These are phyloP conservation scores for Ustilago cynodontis DNA, from an alignment of 1,284 basidiomycete species.

Conservation along the genomic window DNA sequence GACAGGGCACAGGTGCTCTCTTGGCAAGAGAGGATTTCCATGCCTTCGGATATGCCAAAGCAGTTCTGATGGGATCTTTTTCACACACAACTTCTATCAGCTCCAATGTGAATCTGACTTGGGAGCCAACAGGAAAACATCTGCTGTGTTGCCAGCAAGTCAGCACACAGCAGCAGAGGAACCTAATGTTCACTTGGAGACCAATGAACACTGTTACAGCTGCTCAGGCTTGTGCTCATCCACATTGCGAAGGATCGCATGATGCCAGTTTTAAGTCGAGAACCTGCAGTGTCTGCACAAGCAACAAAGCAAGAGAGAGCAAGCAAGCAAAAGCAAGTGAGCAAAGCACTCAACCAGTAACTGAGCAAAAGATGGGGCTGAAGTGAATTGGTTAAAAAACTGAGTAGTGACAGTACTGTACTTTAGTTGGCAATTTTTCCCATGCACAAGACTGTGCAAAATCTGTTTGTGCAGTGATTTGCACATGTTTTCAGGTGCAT, in stretches of 20 bases:
- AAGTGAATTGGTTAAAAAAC: background rate
- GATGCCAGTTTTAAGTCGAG: too few relatives aligned
- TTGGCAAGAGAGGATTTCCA: background rate
- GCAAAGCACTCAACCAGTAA: too few relatives aligned
- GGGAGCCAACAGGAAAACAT: background rate
- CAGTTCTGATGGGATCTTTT: background rate
- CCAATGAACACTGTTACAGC: too few relatives aligned
- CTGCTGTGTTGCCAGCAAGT: background rate
- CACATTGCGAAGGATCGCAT: too few relatives aligned
- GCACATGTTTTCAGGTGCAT: too few relatives aligned
- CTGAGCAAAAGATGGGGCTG: background rate
- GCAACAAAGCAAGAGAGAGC: background rate
- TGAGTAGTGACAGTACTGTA: background rate
- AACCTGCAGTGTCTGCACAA: too few relatives aligned
- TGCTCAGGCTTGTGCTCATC: too few relatives aligned
- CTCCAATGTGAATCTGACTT: conserved; percentile 4
- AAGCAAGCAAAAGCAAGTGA: too few relatives aligned
- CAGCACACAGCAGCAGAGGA: background rate
- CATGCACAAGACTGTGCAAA: conserved; percentile 15
- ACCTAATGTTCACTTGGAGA: too few relatives aligned
- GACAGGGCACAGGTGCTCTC: too few relatives aligned
- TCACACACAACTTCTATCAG: background rate
- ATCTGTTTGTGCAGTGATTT: conserved; percentile 3
- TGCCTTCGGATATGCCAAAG: background rate
- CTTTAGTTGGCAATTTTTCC: conserved; percentile 8